Conservation (phyloP, 208 protist species). For the Porcisia deanei region DNA sequence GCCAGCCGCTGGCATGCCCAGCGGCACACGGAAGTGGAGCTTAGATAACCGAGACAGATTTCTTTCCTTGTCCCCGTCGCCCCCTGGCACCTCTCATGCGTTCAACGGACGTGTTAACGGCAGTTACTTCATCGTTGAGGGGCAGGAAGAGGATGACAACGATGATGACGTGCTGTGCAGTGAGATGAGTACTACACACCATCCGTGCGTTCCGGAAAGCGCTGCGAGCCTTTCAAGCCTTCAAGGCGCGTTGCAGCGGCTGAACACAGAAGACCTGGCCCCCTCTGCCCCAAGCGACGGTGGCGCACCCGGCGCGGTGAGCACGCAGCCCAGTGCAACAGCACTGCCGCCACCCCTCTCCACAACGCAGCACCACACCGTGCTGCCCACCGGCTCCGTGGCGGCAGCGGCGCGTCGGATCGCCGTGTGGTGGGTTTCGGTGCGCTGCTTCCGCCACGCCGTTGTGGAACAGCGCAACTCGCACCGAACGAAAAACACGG, state of each 20-base stretch:
- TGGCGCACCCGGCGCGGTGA: background rate
- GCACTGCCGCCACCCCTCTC: slow-evolving; percentile 1
- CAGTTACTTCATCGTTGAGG: background rate
- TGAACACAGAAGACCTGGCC: slow-evolving; percentile 18
- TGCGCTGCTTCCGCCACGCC: slow-evolving; percentile 12
- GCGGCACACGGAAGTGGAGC: background rate
- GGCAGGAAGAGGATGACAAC: background rate
- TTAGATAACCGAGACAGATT: background rate
- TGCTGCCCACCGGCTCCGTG: background rate
- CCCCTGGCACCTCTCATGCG: background rate
- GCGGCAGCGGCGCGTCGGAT: slow-evolving; percentile 35
- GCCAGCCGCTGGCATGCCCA: background rate
- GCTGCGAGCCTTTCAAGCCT: slow-evolving; percentile 12
- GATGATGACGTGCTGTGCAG: background rate
- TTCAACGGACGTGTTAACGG: background rate
- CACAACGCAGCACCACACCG: slow-evolving; percentile 8
- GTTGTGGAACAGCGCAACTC: slow-evolving; percentile 13
- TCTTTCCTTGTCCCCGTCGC: background rate
- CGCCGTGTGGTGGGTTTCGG: slow-evolving; percentile 24
- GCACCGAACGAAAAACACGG: slow-evolving; percentile 17
- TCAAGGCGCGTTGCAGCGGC: slow-evolving; percentile 3
- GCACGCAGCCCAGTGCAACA: slow-evolving; percentile 11
- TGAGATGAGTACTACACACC: slow-evolving; percentile 1
- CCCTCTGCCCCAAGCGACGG: background rate
- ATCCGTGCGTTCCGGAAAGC: slow-evolving; percentile 12